Percentiles rank a stretch among this genome's conserved stretches.
phyloP scores from a whole-genome alignment of 1,284 basidiomycete species.

The Papiliotrema nemorosa region DNA sequence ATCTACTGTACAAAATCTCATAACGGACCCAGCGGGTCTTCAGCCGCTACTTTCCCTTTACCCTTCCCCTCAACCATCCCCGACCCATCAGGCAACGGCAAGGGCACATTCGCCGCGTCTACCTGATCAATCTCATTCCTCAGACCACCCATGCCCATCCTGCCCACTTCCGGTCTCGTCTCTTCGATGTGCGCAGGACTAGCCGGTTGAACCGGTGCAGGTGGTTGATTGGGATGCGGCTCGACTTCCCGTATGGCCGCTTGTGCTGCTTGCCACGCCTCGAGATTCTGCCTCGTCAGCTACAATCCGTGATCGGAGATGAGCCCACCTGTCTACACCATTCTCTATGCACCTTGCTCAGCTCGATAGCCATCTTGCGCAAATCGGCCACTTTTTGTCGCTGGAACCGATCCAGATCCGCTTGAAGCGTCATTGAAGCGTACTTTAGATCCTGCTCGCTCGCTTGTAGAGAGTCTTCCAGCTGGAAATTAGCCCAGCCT shows the following conservation, averaged over 20 bases:
- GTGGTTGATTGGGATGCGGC: constrained; percentile 70
- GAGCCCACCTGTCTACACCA: constrained; percentile 83
- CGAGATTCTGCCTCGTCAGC: constrained; percentile 66
- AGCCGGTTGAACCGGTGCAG: constrained; percentile 12
- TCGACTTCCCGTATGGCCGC: constrained; percentile 83
- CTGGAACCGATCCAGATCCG: constrained; percentile 96
- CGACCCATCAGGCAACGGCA: constrained; percentile 28
- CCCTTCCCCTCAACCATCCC: constrained; percentile 2
- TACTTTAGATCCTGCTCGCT: constrained; percentile 91
- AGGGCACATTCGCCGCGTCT: constrained; percentile 31
- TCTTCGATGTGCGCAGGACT: constrained; percentile 10
- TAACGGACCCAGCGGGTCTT: constrained; percentile 6
- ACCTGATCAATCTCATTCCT: constrained; percentile 30
- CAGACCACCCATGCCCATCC: constrained; percentile 14
- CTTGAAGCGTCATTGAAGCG: constrained; percentile 91
- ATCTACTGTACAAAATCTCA: no score
- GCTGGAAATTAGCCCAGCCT: constrained; percentile 52
- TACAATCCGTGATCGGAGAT: not conserved
- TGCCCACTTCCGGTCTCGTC: not conserved
- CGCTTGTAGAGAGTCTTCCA: constrained; percentile 86
- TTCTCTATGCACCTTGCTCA: constrained; percentile 86
- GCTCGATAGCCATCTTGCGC: constrained; percentile 82
- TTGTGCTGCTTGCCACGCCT: constrained; percentile 95
- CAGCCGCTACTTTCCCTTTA: constrained; percentile 12
- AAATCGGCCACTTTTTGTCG: constrained; percentile 96